A percentile compares a stretch with the other conserved stretches of the same genome.
phyloP scores from a whole-genome alignment of 371 early-diverging fungal species.

The Fennellomyces sp. region DNA sequence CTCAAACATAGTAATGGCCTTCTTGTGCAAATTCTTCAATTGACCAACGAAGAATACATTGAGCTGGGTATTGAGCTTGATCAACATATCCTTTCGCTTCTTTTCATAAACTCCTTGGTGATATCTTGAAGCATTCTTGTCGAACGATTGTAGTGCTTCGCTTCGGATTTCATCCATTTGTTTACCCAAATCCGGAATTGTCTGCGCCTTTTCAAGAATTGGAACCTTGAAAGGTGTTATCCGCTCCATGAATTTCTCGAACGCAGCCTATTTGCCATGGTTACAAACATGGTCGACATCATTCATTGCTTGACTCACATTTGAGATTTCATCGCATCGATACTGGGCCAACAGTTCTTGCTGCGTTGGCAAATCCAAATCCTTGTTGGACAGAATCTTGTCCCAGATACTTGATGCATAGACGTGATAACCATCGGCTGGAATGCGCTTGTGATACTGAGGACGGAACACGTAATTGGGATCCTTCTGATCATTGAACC shows the following conservation, averaged over 20 bases:
- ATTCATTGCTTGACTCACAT: constrained; percentile 26
- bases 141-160: constrained; percentile 74
- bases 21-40: constrained; percentile 82
- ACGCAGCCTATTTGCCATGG: constrained; percentile 52
- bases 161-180: constrained; percentile 62
- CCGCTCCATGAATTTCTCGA: constrained; percentile 67
- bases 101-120: constrained; percentile 86
- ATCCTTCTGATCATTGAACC: constrained; percentile 73
- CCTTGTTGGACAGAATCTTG: constrained; percentile 91
- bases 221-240: constrained; percentile 66
- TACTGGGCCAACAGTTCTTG: constrained; percentile 97
- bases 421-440: constrained; percentile 92
- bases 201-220: constrained; percentile 75
- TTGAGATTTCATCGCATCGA: constrained; percentile 97
- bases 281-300: not conserved
- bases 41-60: constrained; percentile 84
- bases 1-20: constrained; percentile 66
- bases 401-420: constrained; percentile 95
- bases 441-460: constrained; percentile 90
- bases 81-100: constrained; percentile 81
- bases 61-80: constrained; percentile 76
- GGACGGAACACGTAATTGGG: constrained; percentile 85
- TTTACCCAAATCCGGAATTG: constrained; percentile 78
- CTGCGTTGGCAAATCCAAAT: constrained; percentile 97
- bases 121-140: constrained; percentile 90